Percentiles rank a stretch among this genome's conserved stretches.
phyloP scores from a whole-genome alignment of 192 early-diverging fungal species.

The Chytriomyces confervae region DNA sequence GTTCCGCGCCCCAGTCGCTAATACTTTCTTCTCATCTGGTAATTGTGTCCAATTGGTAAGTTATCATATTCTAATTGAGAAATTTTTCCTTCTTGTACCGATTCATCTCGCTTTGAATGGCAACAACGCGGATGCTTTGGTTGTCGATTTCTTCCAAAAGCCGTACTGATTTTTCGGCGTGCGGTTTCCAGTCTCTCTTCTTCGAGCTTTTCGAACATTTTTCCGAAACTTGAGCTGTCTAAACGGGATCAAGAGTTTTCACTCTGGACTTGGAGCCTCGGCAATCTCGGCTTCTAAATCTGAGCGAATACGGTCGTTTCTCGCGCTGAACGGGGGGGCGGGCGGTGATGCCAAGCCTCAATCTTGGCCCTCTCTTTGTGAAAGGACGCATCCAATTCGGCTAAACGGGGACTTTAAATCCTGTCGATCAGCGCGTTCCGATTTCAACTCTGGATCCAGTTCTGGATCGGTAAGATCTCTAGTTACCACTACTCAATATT shows the following conservation, averaged over 20 bases:
- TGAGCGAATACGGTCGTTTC: constrained; percentile 8
- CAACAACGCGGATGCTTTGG: constrained; percentile 41
- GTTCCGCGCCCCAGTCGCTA: constrained; percentile 31
- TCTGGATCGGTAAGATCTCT: neutral
- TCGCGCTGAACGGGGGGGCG: no score
- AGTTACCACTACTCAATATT: no score
- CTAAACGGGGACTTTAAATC: neutral
- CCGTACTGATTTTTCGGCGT: constrained; percentile 28
- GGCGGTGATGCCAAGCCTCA: constrained; percentile 19
- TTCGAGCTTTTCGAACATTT: constrained; percentile 17
- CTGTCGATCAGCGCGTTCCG: neutral
- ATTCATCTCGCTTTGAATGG: constrained; percentile 35
- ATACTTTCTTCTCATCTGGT: constrained; percentile 7
- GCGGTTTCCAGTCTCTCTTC: constrained; percentile 3
- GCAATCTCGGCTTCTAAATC: constrained; percentile 19
- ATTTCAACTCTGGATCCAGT: constrained; percentile 14
- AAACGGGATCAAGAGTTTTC: neutral
- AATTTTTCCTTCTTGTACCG: constrained; percentile 37
- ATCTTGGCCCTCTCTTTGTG: constrained; percentile 6
- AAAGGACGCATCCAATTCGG: neutral
- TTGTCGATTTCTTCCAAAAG: constrained; percentile 54
- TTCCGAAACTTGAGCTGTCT: constrained; percentile 21
- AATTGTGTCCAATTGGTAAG: no score
- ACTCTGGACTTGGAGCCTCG: constrained; percentile 3
- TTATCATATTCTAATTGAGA: no score